phyloP scores from a whole-genome alignment of 2,329 filamentous ascomycete genomes.

The Trichoderma koningii region DNA sequence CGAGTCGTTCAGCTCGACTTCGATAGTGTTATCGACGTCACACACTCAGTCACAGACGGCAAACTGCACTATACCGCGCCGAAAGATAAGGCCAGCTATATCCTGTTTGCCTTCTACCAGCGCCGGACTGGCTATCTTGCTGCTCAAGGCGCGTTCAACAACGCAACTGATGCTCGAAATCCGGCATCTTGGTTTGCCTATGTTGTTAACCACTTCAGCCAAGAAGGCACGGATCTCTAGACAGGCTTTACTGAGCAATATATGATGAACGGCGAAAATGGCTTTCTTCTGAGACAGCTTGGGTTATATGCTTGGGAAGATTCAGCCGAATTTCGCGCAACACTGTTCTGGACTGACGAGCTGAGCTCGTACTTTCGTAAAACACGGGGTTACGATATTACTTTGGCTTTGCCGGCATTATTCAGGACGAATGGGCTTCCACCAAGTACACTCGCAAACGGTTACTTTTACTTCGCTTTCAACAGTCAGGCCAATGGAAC shows the following conservation, averaged over 20 bases:
- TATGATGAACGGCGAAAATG: conserved; percentile 12
- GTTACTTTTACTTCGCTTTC: conserved; percentile 18
- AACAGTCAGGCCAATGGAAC: conserved; percentile 9
- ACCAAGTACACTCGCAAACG: conserved; percentile 6
- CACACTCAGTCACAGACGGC: not conserved
- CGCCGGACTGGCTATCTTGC: conserved; percentile 12
- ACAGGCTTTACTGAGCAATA: conserved; percentile 7
- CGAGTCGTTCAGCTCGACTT: conserved; percentile 10
- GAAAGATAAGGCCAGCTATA: not conserved
- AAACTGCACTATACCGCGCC: not conserved
- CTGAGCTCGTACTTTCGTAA: conserved; percentile 2
- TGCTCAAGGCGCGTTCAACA: conserved; percentile 14
- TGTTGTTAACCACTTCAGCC: conserved; percentile 9
- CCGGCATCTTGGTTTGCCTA: conserved; percentile 21
- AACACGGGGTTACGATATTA: conserved; percentile 18
- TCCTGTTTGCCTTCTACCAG: conserved; percentile 14
- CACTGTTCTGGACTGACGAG: conserved; percentile 9
- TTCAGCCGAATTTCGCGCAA: conserved; percentile 11
- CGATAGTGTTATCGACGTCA: conserved; percentile 6
- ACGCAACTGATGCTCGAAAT: not conserved
- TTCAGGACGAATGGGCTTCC: conserved; percentile 13
- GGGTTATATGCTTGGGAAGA: conserved; percentile 17
- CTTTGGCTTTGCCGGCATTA: not conserved
- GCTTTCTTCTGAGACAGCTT: conserved; percentile 5
- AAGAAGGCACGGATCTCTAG: conserved; percentile 15